Conservation (phyloP, 805 yeast species). For the Ogataea chonburiensis region DNA sequence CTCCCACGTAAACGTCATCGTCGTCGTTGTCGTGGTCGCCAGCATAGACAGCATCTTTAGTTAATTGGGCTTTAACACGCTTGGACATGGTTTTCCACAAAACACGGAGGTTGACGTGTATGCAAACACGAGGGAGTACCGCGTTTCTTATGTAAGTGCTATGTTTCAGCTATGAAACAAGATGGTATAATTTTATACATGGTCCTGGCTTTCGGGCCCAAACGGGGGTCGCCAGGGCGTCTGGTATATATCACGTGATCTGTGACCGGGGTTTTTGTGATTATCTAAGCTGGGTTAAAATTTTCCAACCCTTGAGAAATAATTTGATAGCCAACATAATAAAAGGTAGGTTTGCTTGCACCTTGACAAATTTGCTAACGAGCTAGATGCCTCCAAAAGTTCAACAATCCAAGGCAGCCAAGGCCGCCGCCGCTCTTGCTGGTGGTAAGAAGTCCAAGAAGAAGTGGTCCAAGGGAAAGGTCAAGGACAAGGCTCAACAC, state of each 20-base stretch:
- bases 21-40: constrained; percentile 39
- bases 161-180: constrained; percentile 11
- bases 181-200: too few relatives aligned
- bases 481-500: constrained; percentile 99
- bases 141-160: constrained; percentile 9
- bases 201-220: too few relatives aligned
- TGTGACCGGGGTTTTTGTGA: constrained; percentile 2
- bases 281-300: constrained; percentile 11
- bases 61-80: constrained; percentile 63
- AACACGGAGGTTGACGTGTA: constrained; percentile 10
- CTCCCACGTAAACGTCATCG: constrained; percentile 33
- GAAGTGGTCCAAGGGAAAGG: constrained; percentile 99
- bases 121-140: constrained; percentile 11
- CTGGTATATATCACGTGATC: constrained; percentile 7
- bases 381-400: constrained; percentile 95
- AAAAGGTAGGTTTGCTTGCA: constrained; percentile 14
- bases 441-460: constrained; percentile 99
- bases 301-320: constrained; percentile 7
- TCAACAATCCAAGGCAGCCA: constrained; percentile 99
- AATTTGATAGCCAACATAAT: constrained; percentile 13
- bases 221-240: too few relatives aligned
- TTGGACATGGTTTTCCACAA: constrained; percentile 37
- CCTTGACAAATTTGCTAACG: constrained; percentile 19
- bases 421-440: constrained; percentile 99
- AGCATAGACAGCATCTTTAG: constrained; percentile 42